Evolutionary conservation across 352 stramenopile species (phyloP), one percentile per base, ranked within the genome.

Genomic region (Pythium insidiosum): DNA sequence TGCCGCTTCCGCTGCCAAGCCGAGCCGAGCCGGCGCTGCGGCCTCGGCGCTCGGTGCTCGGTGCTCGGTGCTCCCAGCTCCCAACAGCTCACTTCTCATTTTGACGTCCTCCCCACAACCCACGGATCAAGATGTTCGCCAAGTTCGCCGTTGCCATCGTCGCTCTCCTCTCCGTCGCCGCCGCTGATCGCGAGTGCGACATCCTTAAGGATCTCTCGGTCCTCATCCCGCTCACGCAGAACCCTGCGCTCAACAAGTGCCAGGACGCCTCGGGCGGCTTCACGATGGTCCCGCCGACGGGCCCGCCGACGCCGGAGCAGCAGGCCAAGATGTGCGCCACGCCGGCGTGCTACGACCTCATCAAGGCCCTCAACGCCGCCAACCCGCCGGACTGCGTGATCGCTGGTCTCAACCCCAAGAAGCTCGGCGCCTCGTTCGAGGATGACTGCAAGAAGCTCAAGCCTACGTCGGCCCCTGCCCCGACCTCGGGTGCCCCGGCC

Each of bases 221-320:
- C n/a, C n/a, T n/a, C n/a, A n/a, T n/a, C n/a, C n/a, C n/a, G n/a
- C n/a, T n/a, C n/a, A n/a, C n/a, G n/a, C n/a, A 19, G 4, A 34
- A 51, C 28, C 12, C 16, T 11, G 13, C 13, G 3, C 15, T 22
- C 21, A 26, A 43, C 10, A 25, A 38, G 29, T 66, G 58, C 46
- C 35, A 35, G 20, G 49, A 42, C 26, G 55, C 55, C 38, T 63
- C 62, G n/a, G 54, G 53, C 26, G n/a, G n/a, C n/a, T 72, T 61
- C 51, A 62, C 41, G 33, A 48, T 66, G 18, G 46, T 62, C 23
- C 53, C 51, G 37, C 53, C 61, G 6, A 63, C 56, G 0, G 35
- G 47, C 16, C 31, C 63, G 16, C 61, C 61, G 11, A 56, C 42
- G 25, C 46, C 61, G 22, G 49, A 40, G 10, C 47, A 66, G 46